A percentile compares a stretch with the other conserved stretches of the same genome.
These are phyloP conservation scores for Citrullus mucosospermus DNA, from an alignment of 306 rosid species.

Conservation along the genomic window DNA sequence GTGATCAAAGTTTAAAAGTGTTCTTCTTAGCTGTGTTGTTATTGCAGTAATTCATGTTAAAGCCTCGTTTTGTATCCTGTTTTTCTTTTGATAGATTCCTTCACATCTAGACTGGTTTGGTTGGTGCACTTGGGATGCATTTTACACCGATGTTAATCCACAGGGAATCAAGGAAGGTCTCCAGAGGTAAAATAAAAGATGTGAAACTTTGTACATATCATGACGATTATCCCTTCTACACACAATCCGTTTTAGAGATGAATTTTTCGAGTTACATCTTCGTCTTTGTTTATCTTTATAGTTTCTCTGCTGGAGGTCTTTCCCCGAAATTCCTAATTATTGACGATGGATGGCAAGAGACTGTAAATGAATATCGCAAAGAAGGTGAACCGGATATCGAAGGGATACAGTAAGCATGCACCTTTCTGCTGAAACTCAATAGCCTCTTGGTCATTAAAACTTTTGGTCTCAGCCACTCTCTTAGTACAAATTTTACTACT, in stretches of 20 bases:
- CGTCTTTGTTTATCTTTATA: slow-evolving; percentile 6
- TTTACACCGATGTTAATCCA: slow-evolving; percentile 44
- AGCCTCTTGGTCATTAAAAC: not conserved
- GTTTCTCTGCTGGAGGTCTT: slow-evolving; percentile 45
- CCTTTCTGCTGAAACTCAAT: not conserved
- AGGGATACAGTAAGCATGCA: slow-evolving; percentile 42
- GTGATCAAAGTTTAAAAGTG: not conserved
- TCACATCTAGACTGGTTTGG: slow-evolving; percentile 63
- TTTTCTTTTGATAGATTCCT: slow-evolving; percentile 17
- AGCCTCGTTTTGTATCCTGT: not conserved
- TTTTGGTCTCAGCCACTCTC: not conserved
- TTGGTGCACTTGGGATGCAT: slow-evolving; percentile 90
- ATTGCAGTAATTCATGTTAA: not conserved
- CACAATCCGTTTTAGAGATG: not conserved
- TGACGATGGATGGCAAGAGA: slow-evolving; percentile 76
- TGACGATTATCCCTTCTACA: not conserved
- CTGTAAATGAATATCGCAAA: slow-evolving; percentile 28
- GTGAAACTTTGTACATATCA: not conserved
- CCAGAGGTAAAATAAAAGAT: slow-evolving; percentile 22
- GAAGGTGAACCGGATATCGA: slow-evolving; percentile 40
- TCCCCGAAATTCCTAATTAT: slow-evolving; percentile 50
- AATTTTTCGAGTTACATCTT: not conserved
- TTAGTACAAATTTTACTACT: not conserved
- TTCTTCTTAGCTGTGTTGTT: not conserved
- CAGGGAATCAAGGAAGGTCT: slow-evolving; percentile 54